phyloP scores from a whole-genome alignment of 768 basidiomycete species.

The Kwoniella shandongensis region DNA sequence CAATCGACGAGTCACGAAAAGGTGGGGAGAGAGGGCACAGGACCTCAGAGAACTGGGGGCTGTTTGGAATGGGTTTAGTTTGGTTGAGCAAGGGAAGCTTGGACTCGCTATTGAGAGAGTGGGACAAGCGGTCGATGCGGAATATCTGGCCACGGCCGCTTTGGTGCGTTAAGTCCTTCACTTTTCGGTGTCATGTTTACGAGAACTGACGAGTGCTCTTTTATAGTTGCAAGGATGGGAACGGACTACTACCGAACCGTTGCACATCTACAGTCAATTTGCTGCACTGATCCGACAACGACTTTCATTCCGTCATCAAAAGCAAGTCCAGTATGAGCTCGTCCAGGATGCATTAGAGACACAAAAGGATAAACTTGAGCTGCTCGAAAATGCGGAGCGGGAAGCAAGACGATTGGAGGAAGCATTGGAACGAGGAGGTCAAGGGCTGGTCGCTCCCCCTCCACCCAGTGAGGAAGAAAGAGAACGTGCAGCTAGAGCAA shows the following conservation, averaged over 20 bases:
- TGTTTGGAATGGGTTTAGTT: conserved; percentile 84
- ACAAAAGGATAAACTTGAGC: conserved; percentile 79
- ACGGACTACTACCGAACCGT: conserved; percentile 89
- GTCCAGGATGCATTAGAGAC: conserved; percentile 83
- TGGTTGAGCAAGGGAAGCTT: conserved; percentile 65
- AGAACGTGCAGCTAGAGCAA: conserved; percentile 19
- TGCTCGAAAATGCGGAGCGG: conserved; percentile 86
- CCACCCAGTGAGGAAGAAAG: conserved; percentile 18
- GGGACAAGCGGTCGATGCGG: conserved; percentile 91
- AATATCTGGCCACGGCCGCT: conserved; percentile 86
- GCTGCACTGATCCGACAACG: conserved; percentile 90
- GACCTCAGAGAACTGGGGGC: conserved; percentile 91
- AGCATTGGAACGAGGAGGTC: conserved; percentile 65
- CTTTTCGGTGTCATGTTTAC: neutral
- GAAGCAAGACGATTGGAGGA: conserved; percentile 87
- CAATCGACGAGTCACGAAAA: conserved; percentile 82
- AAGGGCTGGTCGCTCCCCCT: conserved; percentile 40
- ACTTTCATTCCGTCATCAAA: conserved; percentile 92
- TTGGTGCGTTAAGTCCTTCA: conserved; percentile 60
- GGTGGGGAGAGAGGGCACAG: conserved; percentile 89
- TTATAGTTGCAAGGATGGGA: conserved; percentile 86
- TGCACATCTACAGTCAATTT: conserved; percentile 95
- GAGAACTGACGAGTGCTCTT: neutral
- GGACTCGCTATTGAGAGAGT: conserved; percentile 82
- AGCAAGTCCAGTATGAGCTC: conserved; percentile 96